Conservation (phyloP, 2,329 filamentous ascomycete genomes). For the Colletotrichum sp. region DNA sequence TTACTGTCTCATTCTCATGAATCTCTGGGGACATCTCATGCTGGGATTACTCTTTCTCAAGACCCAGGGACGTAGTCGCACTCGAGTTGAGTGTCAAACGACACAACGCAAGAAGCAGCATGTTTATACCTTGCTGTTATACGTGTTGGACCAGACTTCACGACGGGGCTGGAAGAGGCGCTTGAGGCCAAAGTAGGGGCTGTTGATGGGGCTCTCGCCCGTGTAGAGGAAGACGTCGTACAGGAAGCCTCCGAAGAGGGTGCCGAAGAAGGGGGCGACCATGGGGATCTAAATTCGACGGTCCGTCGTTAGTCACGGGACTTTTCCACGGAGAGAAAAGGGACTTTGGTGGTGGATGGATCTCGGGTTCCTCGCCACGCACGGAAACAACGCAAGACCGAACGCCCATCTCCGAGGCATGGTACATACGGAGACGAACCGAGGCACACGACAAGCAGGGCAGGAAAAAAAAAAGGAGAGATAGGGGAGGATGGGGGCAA, state of each 20-base stretch:
- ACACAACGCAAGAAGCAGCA: neutral
- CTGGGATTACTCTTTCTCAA: neutral
- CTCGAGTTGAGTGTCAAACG: neutral
- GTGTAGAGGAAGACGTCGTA: constrained; percentile 75
- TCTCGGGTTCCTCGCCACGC: neutral
- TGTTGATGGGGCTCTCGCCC: constrained; percentile 73
- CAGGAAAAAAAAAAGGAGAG: neutral
- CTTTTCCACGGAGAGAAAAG: neutral
- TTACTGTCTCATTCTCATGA: neutral
- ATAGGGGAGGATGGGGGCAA: neutral
- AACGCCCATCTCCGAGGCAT: neutral
- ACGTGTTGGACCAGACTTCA: constrained; percentile 33
- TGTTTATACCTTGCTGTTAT: constrained; percentile 3
- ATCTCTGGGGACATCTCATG: neutral
- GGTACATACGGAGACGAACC: neutral
- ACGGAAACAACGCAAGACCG: neutral
- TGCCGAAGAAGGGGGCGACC: constrained; percentile 72
- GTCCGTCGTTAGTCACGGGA: neutral
- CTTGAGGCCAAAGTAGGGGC: constrained; percentile 67
- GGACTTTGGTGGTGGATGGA: neutral
- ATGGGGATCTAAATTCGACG: constrained; percentile 64
- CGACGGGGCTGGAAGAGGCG: constrained; percentile 44
- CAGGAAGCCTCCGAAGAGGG: constrained; percentile 66
- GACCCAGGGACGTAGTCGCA: neutral
- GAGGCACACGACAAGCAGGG: neutral